These are phyloP conservation scores for Yarrowia keelungensis DNA, from an alignment of 805 yeast genomes.

Conservation along the genomic window DNA sequence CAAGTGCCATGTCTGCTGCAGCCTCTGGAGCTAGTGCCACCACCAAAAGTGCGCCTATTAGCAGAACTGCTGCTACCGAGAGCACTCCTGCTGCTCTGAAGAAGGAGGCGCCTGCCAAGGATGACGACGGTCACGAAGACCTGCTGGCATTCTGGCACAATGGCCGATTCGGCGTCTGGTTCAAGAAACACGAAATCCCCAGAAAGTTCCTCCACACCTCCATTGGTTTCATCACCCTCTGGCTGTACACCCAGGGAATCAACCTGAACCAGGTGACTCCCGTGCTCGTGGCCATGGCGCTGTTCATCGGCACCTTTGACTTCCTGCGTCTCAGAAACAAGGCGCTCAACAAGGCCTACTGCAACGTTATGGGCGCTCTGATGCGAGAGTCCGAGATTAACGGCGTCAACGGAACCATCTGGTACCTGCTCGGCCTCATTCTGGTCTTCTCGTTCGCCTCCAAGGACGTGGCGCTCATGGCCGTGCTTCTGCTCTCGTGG, in stretches of 20 bases:
- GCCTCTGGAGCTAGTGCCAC: slow-evolving; percentile 26
- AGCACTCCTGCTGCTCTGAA: not conserved
- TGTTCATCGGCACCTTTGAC: slow-evolving; percentile 67
- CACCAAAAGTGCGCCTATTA: slow-evolving; percentile 28
- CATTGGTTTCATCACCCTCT: slow-evolving; percentile 82
- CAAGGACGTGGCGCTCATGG: slow-evolving; percentile 79
- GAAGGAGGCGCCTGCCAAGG: not conserved
- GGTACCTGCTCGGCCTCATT: slow-evolving; percentile 81
- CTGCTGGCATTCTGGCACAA: slow-evolving; percentile 37
- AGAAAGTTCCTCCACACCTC: slow-evolving; percentile 88
- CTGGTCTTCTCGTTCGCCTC: slow-evolving; percentile 73
- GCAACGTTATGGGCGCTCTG: slow-evolving; percentile 73
- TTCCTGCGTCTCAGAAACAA: slow-evolving; percentile 66
- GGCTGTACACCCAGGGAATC: slow-evolving; percentile 68
- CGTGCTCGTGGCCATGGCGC: slow-evolving; percentile 64
- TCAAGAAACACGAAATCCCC: slow-evolving; percentile 85
- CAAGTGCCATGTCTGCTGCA: slow-evolving; percentile 25
- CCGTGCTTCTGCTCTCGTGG: slow-evolving; percentile 88
- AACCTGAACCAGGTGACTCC: slow-evolving; percentile 63
- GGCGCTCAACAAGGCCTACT: slow-evolving; percentile 69
- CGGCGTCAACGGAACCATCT: slow-evolving; percentile 78
- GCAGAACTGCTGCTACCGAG: slow-evolving; percentile 7
- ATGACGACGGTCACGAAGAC: slow-evolving; percentile 2
- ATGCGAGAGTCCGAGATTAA: slow-evolving; percentile 85
- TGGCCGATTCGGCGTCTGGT: slow-evolving; percentile 56